Conservation (phyloP, 2,329 filamentous ascomycete species). For the Teratosphaeria pseudoeucalypti region DNA sequence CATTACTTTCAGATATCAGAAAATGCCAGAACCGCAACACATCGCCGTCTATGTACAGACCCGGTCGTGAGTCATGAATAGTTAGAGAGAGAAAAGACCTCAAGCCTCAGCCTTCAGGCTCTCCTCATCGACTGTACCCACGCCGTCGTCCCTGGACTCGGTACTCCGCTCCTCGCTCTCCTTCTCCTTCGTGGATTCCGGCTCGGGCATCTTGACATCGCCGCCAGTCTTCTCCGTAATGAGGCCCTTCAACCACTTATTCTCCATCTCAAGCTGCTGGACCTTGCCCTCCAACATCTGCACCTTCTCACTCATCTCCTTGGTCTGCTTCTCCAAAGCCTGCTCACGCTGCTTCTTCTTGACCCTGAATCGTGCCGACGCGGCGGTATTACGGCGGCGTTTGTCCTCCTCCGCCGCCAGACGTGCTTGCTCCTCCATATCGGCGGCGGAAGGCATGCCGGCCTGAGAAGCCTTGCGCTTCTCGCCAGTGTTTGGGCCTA, state of each 20-base stretch:
- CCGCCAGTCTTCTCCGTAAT: conserved; percentile 40
- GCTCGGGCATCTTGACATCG: conserved; percentile 9
- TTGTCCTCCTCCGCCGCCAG: conserved; percentile 43
- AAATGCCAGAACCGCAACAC: background rate
- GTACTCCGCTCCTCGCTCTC: conserved; percentile 18
- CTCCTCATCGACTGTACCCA: conserved; percentile 13
- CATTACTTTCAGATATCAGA: background rate
- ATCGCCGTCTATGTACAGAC: background rate
- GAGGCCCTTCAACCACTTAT: conserved; percentile 42
- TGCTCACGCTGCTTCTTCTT: conserved; percentile 48
- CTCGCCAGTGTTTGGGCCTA: conserved; percentile 23
- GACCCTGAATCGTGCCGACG: conserved; percentile 43
- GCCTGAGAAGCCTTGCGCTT: conserved; percentile 37
- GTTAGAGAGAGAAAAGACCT: background rate
- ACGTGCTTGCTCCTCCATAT: conserved; percentile 37
- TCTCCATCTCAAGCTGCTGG: conserved; percentile 42
- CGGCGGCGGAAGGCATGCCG: conserved; percentile 21
- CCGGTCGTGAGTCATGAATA: background rate
- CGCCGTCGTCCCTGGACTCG: conserved; percentile 22
- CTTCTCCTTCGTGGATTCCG: conserved; percentile 12
- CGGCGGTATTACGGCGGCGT: conserved; percentile 43
- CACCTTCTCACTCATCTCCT: conserved; percentile 42
- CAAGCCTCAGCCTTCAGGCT: conserved; percentile 1
- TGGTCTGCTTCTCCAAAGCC: conserved; percentile 40
- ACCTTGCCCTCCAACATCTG: conserved; percentile 35